Evolutionary conservation across 2,329 filamentous ascomycete species (phyloP).

Genomic region (Hypoxylon sp.): DNA sequence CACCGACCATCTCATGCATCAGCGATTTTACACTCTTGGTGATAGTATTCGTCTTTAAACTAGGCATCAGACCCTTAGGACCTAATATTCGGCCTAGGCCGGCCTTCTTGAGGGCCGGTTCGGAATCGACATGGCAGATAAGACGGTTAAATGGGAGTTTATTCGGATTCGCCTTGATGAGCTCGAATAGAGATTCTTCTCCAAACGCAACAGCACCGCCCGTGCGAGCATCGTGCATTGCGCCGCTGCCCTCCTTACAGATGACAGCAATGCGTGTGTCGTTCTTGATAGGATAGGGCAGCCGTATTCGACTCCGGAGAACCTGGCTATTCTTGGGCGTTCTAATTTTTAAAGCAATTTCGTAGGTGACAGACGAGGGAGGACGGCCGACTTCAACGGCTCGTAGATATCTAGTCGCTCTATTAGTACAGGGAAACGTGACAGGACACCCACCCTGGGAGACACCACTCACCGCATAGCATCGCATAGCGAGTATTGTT

Average conservation of each 20-base stretch:
- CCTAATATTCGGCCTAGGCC: constrained; percentile 85
- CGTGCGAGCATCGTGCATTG: constrained; percentile 79
- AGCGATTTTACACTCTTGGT: constrained; percentile 82
- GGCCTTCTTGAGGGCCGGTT: constrained; percentile 85
- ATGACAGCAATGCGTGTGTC: constrained; percentile 93
- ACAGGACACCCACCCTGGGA: constrained; percentile 17
- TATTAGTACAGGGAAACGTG: constrained; percentile 34
- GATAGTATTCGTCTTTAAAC: constrained; percentile 87
- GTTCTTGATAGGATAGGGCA: constrained; percentile 91
- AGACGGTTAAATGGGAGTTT: constrained; percentile 90
- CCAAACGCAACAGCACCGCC: constrained; percentile 88
- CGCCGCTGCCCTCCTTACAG: constrained; percentile 83
- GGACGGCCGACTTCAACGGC: constrained; percentile 91
- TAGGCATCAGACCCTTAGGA: constrained; percentile 94
- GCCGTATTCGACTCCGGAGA: constrained; percentile 86
- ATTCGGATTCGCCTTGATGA: constrained; percentile 76
- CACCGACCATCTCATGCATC: constrained; percentile 86
- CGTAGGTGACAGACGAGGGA: constrained; percentile 85
- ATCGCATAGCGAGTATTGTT: constrained; percentile 88
- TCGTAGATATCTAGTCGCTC: constrained; percentile 81
- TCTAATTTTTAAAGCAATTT: constrained; percentile 85
- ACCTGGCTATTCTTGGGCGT: constrained; percentile 89
- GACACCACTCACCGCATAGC: constrained; percentile 81
- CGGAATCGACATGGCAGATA: constrained; percentile 85
- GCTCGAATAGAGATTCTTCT: constrained; percentile 86